Base-by-base conservation (phyloP, 208 protist genomes). In the Trypanosoma platydactyli region DNA sequence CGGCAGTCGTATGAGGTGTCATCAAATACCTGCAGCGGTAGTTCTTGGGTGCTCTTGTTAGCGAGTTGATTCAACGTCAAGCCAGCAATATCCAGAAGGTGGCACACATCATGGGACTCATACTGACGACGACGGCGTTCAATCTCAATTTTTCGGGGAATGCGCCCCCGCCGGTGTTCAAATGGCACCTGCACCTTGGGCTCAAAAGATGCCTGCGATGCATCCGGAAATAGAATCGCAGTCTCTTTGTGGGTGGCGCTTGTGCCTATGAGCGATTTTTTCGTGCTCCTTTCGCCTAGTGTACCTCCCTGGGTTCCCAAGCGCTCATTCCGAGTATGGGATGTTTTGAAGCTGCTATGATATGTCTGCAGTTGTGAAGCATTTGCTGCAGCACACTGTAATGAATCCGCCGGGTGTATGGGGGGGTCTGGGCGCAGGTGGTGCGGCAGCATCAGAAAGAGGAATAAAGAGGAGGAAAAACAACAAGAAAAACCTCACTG, bases 121-220 rank as follows among this genome's bases (percentile, higher is more conserved):
- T 94, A 98, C 24, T 90, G 79, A n/a, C 92, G 84, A n/a, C 94
- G 89, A 5, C 87, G 83, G 20, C 96, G 87, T 72, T 99, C 97
- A 49, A 99, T 95, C 57, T 97, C 91, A 55, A 99, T 94, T 51
- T 96, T 81, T 42, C 97, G 88, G 7, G 97, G 97, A 49, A 97
- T 89, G 25, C 84, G 69, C 9, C 95, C 96, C 5, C 89, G 82
- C 38, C 83, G 73, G 75, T 97, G 78, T 41, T 81, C 81, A 76
- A 91, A 98, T 24, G 95, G 95, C 13, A 98, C 88, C 71, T 97
- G 90, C 64, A 99, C 97, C 77, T 99, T 99, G 35, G 97, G 97
- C 77, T 98, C 97, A 65, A 98, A 92, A 54, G 87, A 77, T 20
- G 73, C 72, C 42, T 78, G 70, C 41, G 83, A 56, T 44, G 92